phyloP scores from a whole-genome alignment of 2,329 filamentous ascomycete species.

The Aspergillus bombycis region DNA sequence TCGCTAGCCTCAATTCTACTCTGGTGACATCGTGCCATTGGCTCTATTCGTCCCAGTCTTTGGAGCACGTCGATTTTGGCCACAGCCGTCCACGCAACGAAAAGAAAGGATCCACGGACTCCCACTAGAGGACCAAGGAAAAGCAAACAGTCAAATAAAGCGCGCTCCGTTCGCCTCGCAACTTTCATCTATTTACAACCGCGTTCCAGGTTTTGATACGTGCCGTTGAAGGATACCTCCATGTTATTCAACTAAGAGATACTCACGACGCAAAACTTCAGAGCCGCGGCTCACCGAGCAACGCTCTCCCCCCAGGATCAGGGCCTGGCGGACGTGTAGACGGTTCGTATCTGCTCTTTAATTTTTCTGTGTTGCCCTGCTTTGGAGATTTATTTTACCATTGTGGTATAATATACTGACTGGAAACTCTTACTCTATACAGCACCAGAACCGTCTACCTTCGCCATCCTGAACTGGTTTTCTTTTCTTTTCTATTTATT shows the following conservation, averaged over 20 bases:
- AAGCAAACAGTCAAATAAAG: slow-evolving; percentile 16
- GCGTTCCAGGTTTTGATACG: slow-evolving; percentile 9
- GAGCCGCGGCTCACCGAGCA: slow-evolving; percentile 47
- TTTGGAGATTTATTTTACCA: slow-evolving; percentile 6
- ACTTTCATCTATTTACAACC: slow-evolving; percentile 18
- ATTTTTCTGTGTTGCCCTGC: slow-evolving; percentile 6
- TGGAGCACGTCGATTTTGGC: slow-evolving; percentile 15
- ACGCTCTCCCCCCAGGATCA: slow-evolving; percentile 43
- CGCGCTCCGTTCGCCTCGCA: slow-evolving; percentile 31
- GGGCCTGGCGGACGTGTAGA: slow-evolving; percentile 46
- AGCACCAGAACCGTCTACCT: slow-evolving; percentile 38
- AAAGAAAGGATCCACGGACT: slow-evolving; percentile 11
- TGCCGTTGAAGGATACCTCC: slow-evolving; percentile 33
- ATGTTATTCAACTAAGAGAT: slow-evolving; percentile 47
- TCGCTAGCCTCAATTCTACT: slow-evolving; percentile 12
- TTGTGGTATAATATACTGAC: slow-evolving; percentile 26
- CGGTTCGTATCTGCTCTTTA: slow-evolving; percentile 37
- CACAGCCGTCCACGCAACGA: slow-evolving; percentile 4
- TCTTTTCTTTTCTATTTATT: slow-evolving; percentile 19
- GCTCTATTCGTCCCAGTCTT: slow-evolving; percentile 9
- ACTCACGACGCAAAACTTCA: slow-evolving; percentile 30
- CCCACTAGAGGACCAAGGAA: slow-evolving; percentile 19
- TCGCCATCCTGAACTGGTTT: slow-evolving; percentile 40
- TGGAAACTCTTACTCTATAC: slow-evolving; percentile 12
- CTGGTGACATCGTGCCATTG: slow-evolving; percentile 9